Evolutionary conservation across 805 yeast species (phyloP).

Genomic region (Starmerella powellii): DNA sequence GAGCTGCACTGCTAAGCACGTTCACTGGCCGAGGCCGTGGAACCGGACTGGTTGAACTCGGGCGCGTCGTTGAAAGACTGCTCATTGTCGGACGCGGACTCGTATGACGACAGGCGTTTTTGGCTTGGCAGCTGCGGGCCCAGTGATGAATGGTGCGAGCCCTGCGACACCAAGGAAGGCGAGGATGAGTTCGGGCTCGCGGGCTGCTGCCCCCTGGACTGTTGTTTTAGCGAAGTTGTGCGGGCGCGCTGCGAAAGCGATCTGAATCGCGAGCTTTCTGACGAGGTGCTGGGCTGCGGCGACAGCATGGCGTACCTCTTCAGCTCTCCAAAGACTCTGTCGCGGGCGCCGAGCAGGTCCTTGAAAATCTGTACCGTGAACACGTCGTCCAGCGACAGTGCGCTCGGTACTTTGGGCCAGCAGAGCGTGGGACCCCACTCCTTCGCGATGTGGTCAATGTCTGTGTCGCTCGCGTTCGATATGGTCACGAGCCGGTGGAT

Average conservation of each 20-base stretch:
- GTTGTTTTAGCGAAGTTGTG: neutral
- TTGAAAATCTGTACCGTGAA: constrained; percentile 46
- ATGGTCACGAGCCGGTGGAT: constrained; percentile 50
- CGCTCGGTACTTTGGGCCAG: constrained; percentile 39
- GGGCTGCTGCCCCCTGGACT: neutral
- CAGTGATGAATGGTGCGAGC: too few species aligned
- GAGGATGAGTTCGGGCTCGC: neutral
- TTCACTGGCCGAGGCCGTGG: too few species aligned
- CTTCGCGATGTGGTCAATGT: constrained; percentile 37
- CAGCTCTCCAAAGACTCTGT: constrained; percentile 53
- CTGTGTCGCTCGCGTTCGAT: constrained; percentile 30
- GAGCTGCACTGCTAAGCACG: too few species aligned
- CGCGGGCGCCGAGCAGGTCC: constrained; percentile 51
- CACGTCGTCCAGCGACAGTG: constrained; percentile 43
- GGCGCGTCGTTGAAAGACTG: too few species aligned
- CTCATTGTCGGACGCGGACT: too few species aligned
- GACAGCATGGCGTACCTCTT: constrained; percentile 27
- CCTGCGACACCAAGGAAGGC: neutral
- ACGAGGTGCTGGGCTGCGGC: constrained; percentile 10
- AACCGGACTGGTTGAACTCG: too few species aligned
- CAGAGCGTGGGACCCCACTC: constrained; percentile 55
- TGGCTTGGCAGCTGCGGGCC: too few species aligned
- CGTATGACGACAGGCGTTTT: too few species aligned
- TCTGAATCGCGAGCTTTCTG: constrained; percentile 5
- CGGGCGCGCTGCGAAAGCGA: constrained; percentile 7